A percentile compares a stretch with the other conserved stretches of the same genome.
Evolutionary conservation across 1,284 basidiomycete genomes (phyloP).

Genomic region (Ganoderma lingzhi): DNA sequence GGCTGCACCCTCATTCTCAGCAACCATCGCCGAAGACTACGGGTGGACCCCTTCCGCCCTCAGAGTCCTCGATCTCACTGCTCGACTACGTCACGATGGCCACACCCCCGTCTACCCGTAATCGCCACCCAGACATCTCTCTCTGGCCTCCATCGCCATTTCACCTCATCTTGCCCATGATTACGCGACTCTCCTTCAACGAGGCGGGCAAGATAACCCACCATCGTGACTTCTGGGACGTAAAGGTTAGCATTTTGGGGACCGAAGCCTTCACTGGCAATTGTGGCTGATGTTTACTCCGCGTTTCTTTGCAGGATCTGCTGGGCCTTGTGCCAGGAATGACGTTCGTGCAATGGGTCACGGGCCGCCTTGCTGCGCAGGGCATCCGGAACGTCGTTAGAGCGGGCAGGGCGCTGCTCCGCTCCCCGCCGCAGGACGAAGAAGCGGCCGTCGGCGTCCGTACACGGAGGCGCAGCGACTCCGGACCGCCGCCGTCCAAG

Average conservation of each 20-base stretch:
- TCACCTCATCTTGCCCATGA: constrained; percentile 72
- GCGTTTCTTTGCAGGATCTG: constrained; percentile 55
- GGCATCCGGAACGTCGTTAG: constrained; percentile 50
- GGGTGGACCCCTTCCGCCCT: not conserved
- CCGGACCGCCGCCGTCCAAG: constrained; percentile 15
- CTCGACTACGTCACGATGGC: not conserved
- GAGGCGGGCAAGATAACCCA: constrained; percentile 76
- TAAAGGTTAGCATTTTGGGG: constrained; percentile 41
- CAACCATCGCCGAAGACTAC: not conserved
- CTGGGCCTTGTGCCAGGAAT: constrained; percentile 74
- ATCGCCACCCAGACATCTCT: constrained; percentile 50
- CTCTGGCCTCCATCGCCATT: constrained; percentile 68
- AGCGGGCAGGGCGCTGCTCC: constrained; percentile 36
- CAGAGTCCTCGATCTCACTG: not conserved
- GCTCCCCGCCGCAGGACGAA: constrained; percentile 32
- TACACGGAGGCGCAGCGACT: not conserved
- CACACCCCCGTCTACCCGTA: constrained; percentile 13
- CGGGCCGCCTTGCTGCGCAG: constrained; percentile 63
- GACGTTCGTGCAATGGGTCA: constrained; percentile 70
- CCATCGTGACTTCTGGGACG: constrained; percentile 80
- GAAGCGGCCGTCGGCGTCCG: constrained; percentile 23
- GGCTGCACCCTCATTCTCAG: constrained; percentile 39
- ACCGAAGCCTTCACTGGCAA: not conserved
- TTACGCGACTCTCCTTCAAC: constrained; percentile 77
- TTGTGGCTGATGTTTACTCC: not conserved